phyloP scores from a whole-genome alignment of 108 stramenopile species.

The Cyclotella sp. region DNA sequence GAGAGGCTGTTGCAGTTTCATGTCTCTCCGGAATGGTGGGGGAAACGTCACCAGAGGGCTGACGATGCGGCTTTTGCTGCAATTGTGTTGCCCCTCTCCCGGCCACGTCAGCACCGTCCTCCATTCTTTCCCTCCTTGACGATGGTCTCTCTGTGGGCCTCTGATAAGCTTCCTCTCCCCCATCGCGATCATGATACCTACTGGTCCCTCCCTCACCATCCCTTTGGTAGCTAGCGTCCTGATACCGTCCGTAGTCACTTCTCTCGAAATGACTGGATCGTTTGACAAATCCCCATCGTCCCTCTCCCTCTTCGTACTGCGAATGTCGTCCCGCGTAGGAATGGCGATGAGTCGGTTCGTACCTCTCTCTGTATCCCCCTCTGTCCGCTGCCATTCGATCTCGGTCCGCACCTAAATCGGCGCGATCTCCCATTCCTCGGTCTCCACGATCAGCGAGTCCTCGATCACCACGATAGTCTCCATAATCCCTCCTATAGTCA shows the following conservation, averaged over 20 bases:
- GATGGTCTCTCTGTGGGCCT: not conserved
- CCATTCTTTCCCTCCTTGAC: not conserved
- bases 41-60: constrained; percentile 5
- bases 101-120: not conserved
- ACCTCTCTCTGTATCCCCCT: constrained; percentile 9
- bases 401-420: not conserved
- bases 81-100: not conserved
- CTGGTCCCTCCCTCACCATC: not conserved
- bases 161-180: not conserved
- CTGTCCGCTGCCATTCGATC: not conserved
- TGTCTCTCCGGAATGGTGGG: not conserved
- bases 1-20: not conserved
- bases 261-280: constrained; percentile 15
- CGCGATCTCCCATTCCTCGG: not conserved
- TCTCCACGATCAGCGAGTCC: not conserved
- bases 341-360: constrained; percentile 8
- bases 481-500: not conserved
- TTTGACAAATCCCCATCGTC: constrained; percentile 15
- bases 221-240: not conserved
- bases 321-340: constrained; percentile 4
- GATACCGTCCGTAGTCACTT: not conserved
- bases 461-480: not conserved
- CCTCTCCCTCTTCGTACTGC: constrained; percentile 11
- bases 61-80: not conserved
- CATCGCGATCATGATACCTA: not conserved